Base-by-base conservation (phyloP, 768 basidiomycete genomes). In the Cyclocybe cylindracea region DNA sequence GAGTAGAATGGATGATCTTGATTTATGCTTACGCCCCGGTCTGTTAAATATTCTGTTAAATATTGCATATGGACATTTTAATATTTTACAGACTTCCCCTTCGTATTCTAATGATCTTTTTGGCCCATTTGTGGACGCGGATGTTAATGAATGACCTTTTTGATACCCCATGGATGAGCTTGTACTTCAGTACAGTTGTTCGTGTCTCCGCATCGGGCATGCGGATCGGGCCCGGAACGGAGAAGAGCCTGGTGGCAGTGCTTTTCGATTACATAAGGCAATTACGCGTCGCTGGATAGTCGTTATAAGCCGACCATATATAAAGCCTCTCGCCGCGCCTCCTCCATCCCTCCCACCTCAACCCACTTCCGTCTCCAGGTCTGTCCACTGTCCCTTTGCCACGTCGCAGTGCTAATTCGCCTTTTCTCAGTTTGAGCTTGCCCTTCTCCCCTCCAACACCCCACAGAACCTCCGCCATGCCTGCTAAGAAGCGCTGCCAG, bases 401-500 rank as follows among this genome's bases (percentile, higher is more conserved):
- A 37, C 39, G 51, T 45, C 54, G 32, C 46, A 43, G 37, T 16
- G 47, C 47, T 50, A 41, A 53, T 43, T 31, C 39, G 9, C 31
- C 18, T 36, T 37, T 16, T 19, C 35, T 13, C 13, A 34, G 31
- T 36, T 59, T 55, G 55, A 39, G 44, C 56, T 41, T 32, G 37
- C 44, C 44, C 18, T 42, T 24, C 45, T 35, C 41, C 38, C 41
- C 43, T 42, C 37, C 36, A 46, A 46, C 13, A 44, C 48, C 50
- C 48, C 31, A 49, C 36, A 50, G 31, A 4, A 45, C 44, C 46
- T 35, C 38, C 51, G 61, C 46, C 43, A 93, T 92, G 91, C 78
- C 89, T 60, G 77, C 82, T 65, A 93, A 91, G 88, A 91, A 91
- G 69, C 89, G 90, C 64, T 94, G 91, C 76, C 87, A 91, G 69